These are phyloP conservation scores for Hypomontagnella submonticulosa DNA, from an alignment of 495 filamentous ascomycete genomes.

Conservation along the genomic window DNA sequence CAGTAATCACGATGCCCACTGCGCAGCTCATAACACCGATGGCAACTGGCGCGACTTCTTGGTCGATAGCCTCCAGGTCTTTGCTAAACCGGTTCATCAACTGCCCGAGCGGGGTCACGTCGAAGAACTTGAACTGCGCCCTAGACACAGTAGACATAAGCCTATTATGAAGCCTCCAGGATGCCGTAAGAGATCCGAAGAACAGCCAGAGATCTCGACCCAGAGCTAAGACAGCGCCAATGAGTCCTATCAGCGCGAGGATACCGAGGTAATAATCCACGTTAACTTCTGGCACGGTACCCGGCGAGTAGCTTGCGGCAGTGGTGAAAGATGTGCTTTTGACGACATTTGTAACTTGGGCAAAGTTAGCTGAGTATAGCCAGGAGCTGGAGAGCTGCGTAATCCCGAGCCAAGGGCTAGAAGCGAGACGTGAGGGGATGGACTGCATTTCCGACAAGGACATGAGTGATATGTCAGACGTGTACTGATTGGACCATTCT, in stretches of 20 bases:
- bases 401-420: too few relatives aligned
- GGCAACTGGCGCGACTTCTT: conserved; percentile 93
- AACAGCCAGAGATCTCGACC: conserved; percentile 87
- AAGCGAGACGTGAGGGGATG: conserved; percentile 41
- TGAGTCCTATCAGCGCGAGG: conserved; percentile 81
- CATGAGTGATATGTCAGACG: conserved; percentile 47
- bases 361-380: conserved; percentile 49
- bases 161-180: conserved; percentile 81
- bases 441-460: conserved; percentile 39
- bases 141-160: conserved; percentile 83
- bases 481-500: conserved; percentile 77
- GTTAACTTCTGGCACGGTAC: conserved; percentile 69
- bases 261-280: conserved; percentile 84
- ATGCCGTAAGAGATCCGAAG: conserved; percentile 90
- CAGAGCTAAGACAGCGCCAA: conserved; percentile 79
- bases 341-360: conserved; percentile 48
- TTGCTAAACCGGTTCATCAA: conserved; percentile 99
- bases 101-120: conserved; percentile 94
- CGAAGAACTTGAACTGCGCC: conserved; percentile 97
- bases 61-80: conserved; percentile 93
- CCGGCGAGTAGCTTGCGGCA: conserved; percentile 41
- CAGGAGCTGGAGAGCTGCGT: conserved; percentile 44
- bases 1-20: conserved; percentile 81
- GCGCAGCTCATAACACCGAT: conserved; percentile 68
- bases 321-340: conserved; percentile 41